A percentile compares a stretch with the other conserved stretches of the same genome.
phyloP scores from a whole-genome alignment of 495 filamentous ascomycete species.

The Clavariopsis aquatica region DNA sequence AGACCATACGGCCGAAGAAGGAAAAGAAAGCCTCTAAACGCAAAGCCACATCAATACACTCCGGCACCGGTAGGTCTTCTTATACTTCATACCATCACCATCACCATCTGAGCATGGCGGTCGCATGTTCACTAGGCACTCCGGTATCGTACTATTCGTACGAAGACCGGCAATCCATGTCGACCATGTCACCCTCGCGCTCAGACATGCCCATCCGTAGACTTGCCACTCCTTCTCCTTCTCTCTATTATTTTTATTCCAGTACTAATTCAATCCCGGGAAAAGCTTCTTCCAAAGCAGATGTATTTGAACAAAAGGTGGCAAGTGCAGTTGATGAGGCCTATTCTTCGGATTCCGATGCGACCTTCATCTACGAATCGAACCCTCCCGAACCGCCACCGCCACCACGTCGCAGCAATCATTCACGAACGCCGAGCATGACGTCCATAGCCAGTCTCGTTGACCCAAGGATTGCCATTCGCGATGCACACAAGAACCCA shows the following conservation, averaged over 20 bases:
- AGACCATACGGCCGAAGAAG: constrained; percentile 90
- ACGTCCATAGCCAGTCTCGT: constrained; percentile 84
- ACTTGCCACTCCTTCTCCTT: constrained; percentile 21
- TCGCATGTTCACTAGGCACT: constrained; percentile 25
- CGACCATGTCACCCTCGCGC: constrained; percentile 19
- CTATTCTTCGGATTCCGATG: constrained; percentile 93
- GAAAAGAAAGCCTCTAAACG: constrained; percentile 78
- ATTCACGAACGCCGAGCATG: constrained; percentile 92
- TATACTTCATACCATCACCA: constrained; percentile 33
- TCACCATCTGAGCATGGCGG: constrained; percentile 4
- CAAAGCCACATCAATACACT: constrained; percentile 69
- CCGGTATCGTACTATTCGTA: constrained; percentile 24
- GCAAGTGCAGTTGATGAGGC: constrained; percentile 91
- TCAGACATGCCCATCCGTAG: constrained; percentile 22
- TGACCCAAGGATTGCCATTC: constrained; percentile 66
- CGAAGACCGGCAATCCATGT: constrained; percentile 28
- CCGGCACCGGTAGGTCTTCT: constrained; percentile 68
- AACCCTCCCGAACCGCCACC: constrained; percentile 84
- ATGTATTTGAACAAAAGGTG: constrained; percentile 96
- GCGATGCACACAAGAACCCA: constrained; percentile 64
- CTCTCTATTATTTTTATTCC: constrained; percentile 33
- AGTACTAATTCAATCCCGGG: constrained; percentile 37
- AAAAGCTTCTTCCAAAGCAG: constrained; percentile 88
- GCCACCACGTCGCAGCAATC: constrained; percentile 76
- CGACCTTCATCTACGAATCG: constrained; percentile 98